A percentile compares a stretch with the other conserved stretches of the same genome.
phyloP scores from a whole-genome alignment of 768 basidiomycete species.

The Favolaschia claudopus region DNA sequence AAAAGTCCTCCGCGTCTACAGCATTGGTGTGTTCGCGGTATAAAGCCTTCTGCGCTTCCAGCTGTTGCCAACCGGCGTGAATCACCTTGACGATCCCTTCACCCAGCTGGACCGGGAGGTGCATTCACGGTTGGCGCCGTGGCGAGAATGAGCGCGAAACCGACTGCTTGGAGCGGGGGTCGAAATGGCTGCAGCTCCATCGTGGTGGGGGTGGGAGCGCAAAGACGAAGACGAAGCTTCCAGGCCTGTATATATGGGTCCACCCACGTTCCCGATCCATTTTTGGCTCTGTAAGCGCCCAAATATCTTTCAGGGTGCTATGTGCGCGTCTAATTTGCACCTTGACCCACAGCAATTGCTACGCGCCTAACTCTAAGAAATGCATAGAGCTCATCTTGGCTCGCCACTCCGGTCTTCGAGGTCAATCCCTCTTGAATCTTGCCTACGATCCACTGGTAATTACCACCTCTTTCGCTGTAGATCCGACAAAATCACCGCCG shows the following conservation, averaged over 20 bases:
- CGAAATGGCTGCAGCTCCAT: conserved; percentile 6
- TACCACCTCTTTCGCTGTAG: too few relatives aligned
- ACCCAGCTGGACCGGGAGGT: background rate
- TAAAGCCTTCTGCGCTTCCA: background rate
- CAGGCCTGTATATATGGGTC: background rate
- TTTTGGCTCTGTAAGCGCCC: conserved; percentile 1
- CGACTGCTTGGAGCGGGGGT: background rate
- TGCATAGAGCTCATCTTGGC: too few relatives aligned
- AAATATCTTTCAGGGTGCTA: background rate
- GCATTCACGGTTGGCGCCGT: background rate
- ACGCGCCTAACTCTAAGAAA: too few relatives aligned
- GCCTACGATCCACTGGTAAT: too few relatives aligned
- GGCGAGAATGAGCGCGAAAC: background rate
- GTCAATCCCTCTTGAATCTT: too few relatives aligned
- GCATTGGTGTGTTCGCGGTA: background rate
- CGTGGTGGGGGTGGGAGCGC: background rate
- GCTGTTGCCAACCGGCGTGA: background rate
- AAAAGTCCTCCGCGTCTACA: conserved; percentile 12
- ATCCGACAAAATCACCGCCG: too few relatives aligned
- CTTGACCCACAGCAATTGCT: background rate
- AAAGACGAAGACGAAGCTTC: background rate
- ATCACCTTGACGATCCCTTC: background rate
- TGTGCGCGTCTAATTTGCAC: background rate
- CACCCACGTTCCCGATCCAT: background rate
- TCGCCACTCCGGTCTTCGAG: too few relatives aligned